Conservation (phyloP, 441 rosid species). For the Gossypium gossypioides region DNA sequence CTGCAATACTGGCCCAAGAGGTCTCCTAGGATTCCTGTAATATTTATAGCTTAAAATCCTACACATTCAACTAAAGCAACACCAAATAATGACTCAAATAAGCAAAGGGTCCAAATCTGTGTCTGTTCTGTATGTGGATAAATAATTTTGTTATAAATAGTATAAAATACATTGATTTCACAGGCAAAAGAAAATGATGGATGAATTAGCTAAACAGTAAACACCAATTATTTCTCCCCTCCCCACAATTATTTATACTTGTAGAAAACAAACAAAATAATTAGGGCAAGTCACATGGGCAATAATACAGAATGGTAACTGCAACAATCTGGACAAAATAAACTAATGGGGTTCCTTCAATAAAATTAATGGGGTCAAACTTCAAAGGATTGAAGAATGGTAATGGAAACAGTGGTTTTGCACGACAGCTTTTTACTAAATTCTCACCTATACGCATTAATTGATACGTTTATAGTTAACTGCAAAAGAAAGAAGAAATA, state of each 20-base stretch:
- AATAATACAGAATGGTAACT: background rate
- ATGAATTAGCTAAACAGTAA: slow-evolving; percentile 3
- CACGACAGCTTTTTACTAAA: background rate
- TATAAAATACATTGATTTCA: background rate
- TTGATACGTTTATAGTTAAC: background rate
- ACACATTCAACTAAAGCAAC: background rate
- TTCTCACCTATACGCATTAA: background rate
- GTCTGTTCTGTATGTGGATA: background rate
- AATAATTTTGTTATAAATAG: background rate
- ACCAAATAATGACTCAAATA: background rate
- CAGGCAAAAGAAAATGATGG: background rate
- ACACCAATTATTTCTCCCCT: slow-evolving; percentile 8
- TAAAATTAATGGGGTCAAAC: background rate
- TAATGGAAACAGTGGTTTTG: background rate
- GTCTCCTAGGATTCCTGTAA: background rate
- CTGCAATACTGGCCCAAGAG: too few species aligned
- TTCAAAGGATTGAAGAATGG: background rate
- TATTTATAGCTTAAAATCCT: background rate
- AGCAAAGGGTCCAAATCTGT: background rate
- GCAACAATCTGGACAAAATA: background rate
- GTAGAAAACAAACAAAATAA: slow-evolving; percentile 12
- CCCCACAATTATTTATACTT: slow-evolving; percentile 1
- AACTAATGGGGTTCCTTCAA: slow-evolving; percentile 1
- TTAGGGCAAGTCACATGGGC: slow-evolving; percentile 13
- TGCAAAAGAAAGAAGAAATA: background rate